phyloP scores from a whole-genome alignment of 768 basidiomycete genomes.

The Auricularia sp. region DNA sequence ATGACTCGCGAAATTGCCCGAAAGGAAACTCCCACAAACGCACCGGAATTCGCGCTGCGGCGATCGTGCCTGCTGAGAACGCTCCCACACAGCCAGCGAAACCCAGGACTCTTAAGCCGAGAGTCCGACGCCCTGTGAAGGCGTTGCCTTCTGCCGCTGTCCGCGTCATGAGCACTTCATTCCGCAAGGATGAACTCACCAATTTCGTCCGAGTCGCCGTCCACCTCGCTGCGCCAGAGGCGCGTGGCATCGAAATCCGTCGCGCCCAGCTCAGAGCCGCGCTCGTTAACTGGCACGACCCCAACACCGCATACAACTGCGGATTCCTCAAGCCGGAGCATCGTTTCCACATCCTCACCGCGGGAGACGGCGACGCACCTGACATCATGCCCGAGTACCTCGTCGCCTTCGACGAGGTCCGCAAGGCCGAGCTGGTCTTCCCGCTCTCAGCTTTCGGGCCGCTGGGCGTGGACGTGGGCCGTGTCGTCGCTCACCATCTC shows the following conservation, averaged over 20 bases:
- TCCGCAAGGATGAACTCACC: not conserved
- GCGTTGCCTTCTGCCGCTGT: not conserved
- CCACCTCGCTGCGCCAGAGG: not conserved
- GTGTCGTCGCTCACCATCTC: not conserved
- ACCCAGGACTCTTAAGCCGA: not conserved
- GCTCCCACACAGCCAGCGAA: not conserved
- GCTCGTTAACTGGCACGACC: too few species aligned
- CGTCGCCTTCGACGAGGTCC: not conserved
- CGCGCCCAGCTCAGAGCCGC: too few species aligned
- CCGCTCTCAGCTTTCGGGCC: not conserved
- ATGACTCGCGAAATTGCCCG: not conserved
- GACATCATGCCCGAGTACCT: not conserved
- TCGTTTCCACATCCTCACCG: too few species aligned
- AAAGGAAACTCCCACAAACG: not conserved
- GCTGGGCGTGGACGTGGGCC: not conserved
- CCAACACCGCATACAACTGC: too few species aligned
- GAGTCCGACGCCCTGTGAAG: not conserved
- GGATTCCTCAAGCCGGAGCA: too few species aligned
- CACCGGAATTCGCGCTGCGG: not conserved
- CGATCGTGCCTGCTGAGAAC: not conserved
- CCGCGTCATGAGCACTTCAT: not conserved
- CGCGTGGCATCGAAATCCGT: not conserved
- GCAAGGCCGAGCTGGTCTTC: not conserved
- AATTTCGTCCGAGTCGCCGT: not conserved
- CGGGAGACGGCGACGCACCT: not conserved